A percentile compares a stretch with the other conserved stretches of the same genome.
Conservation (phyloP, 139 green algal genomes). For the Picochlorum sp. region DNA sequence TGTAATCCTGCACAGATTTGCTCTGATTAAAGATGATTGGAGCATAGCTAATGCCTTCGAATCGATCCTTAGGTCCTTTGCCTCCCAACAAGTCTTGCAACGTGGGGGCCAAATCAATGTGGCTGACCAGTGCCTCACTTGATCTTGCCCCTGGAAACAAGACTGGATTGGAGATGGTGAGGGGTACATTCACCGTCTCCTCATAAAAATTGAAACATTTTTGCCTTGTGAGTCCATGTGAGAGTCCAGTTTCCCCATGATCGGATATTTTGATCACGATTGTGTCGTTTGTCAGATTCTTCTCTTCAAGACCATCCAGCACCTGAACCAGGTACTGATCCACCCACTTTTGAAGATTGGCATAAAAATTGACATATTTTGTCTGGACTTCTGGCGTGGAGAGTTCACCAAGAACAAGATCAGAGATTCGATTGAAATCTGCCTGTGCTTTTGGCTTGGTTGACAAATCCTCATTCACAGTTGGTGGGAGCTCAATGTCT, state of each 20-base stretch:
- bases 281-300: too few species aligned
- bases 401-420: neutral
- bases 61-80: neutral
- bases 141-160: constrained; percentile 6
- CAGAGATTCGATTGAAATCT: constrained; percentile 4
- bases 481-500: constrained; percentile 3
- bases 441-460: constrained; percentile 12
- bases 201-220: constrained; percentile 25
- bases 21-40: neutral
- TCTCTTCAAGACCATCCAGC: too few species aligned
- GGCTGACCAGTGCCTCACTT: constrained; percentile 10
- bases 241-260: neutral
- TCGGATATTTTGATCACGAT: too few species aligned
- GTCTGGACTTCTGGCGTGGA: neutral
- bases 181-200: constrained; percentile 2
- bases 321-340: too few species aligned
- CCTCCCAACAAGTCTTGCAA: constrained; percentile 6
- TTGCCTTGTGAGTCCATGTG: neutral
- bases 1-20: constrained; percentile 6
- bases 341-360: too few species aligned
- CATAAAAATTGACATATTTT: neutral
- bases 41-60: constrained; percentile 8
- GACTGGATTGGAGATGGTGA: constrained; percentile 17
- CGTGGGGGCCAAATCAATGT: constrained; percentile 20
- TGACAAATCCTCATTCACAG: constrained; percentile 8